Evolutionary conservation across 2,329 filamentous ascomycete species (phyloP), one percentile per base, ranked within the genome.

Genomic region (Hymenotorrendiella dingleyae): DNA sequence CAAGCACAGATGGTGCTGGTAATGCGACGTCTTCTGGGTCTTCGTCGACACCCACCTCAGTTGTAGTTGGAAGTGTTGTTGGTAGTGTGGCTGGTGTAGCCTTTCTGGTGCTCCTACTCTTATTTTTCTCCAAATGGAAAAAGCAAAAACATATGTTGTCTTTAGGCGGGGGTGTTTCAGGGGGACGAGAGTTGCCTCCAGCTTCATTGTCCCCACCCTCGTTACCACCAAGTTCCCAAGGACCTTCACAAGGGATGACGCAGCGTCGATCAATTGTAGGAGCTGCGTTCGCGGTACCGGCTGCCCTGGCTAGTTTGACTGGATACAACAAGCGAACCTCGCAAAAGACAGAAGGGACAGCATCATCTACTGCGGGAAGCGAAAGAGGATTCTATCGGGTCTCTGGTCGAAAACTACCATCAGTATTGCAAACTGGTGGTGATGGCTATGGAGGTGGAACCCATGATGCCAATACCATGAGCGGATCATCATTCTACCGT

Each of bases 301-400:
- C 71, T 9, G 67, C 72, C 7, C 56, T 76, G n/a, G 68, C 71
- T 2, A 67, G 60, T 30, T 54, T 76, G 26, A 64, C 67, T 4
- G 62, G 66, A 23, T 58, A 57, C 6, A 53, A 57, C 20, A 72
- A 69, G 54, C 40, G 57, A 48, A 48, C 37, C 48, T 60, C 38
- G 34, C 43, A 63, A 47, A 48, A 60, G 50, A 50, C 63, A 47
- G 45, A 58, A 46, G 38, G 53, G 50, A 54, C 59, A 49, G 36
- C 57, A 28, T 55, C 57, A 26, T 55, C 56, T 12, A 58, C 59
- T 30, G 65, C 66, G 26, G 62, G 58, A 19, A 69, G 66, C 21
- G 78, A 83, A 55, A 67, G 69, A 47, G 76, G 78, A 1, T 84
- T 84, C 58, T 75, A 81, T 48, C 74, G 78, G 22, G 73, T 84